These are phyloP conservation scores for Elaeagnus macrophylla DNA, from an alignment of 306 rosid species.

Conservation along the genomic window DNA sequence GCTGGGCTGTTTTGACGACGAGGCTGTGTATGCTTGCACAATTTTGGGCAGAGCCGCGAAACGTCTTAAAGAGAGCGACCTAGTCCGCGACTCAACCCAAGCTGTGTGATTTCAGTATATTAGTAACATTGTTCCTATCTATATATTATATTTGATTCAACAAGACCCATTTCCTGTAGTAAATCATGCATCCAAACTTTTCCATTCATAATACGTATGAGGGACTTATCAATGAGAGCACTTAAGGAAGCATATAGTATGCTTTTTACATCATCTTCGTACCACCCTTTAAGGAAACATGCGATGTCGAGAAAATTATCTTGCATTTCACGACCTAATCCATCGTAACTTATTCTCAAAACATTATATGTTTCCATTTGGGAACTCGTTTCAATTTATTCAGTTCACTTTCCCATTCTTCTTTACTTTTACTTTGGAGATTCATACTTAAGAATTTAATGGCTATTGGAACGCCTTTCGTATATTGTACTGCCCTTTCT, in stretches of 20 bases:
- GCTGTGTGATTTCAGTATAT: too few relatives aligned
- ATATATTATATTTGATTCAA: too few relatives aligned
- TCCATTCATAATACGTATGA: conserved; percentile 9
- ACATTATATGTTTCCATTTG: conserved; percentile 1
- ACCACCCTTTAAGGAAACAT: conserved; percentile 37
- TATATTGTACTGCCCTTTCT: background rate
- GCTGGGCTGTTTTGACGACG: too few relatives aligned
- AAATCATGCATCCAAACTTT: conserved; percentile 27
- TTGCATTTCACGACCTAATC: conserved; percentile 10
- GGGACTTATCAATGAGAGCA: conserved; percentile 33
- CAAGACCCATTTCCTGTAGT: conserved; percentile 31
- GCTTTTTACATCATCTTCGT: conserved; percentile 9
- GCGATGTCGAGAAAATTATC: conserved; percentile 21
- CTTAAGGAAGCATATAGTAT: conserved; percentile 17
- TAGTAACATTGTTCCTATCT: too few relatives aligned
- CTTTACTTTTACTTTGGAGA: conserved; percentile 1
- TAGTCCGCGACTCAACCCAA: too few relatives aligned
- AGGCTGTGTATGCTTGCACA: too few relatives aligned
- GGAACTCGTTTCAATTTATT: conserved; percentile 9
- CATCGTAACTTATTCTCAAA: conserved; percentile 20
- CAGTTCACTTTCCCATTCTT: conserved; percentile 13
- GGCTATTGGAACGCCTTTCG: conserved; percentile 18
- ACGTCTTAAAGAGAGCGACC: too few relatives aligned
- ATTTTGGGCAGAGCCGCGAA: too few relatives aligned
- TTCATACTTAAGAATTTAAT: conserved; percentile 13